These are phyloP conservation scores for Rosa rugosa DNA, from an alignment of 306 rosid genomes.

Conservation along the genomic window DNA sequence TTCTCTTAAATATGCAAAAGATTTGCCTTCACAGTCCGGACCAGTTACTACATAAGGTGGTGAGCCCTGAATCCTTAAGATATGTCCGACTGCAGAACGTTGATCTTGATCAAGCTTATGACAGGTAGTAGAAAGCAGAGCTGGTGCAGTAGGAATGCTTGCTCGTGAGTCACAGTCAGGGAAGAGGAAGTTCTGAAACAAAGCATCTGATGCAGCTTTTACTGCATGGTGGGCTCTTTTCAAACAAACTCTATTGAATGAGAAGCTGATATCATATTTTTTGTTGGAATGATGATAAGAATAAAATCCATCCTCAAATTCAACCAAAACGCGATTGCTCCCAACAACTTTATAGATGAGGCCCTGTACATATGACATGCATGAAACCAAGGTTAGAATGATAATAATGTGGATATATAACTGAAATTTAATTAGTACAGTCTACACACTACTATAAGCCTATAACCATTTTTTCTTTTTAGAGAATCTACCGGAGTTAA, in stretches of 20 bases:
- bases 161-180: slow-evolving; percentile 7
- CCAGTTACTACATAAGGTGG: slow-evolving; percentile 34
- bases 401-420: no score
- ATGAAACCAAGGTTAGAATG: neutral
- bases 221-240: slow-evolving; percentile 40
- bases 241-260: slow-evolving; percentile 37
- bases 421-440: no score
- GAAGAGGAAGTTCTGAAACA: slow-evolving; percentile 26
- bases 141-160: neutral
- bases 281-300: neutral
- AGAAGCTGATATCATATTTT: slow-evolving; percentile 35
- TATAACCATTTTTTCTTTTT: neutral
- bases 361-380: slow-evolving; percentile 20
- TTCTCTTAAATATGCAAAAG: neutral
- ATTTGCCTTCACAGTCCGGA: slow-evolving; percentile 8
- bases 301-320: slow-evolving; percentile 26
- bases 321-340: slow-evolving; percentile 14
- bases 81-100: slow-evolving; percentile 5
- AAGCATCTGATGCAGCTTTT: slow-evolving; percentile 16
- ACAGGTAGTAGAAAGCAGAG: neutral
- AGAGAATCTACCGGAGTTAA: neutral
- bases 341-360: slow-evolving; percentile 7
- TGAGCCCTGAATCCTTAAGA: slow-evolving; percentile 20
- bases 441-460: no score
- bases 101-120: neutral